Evolutionary conservation across 148 eudicot genomes (phyloP).

Genomic region (Nepenthes mirabilis): DNA sequence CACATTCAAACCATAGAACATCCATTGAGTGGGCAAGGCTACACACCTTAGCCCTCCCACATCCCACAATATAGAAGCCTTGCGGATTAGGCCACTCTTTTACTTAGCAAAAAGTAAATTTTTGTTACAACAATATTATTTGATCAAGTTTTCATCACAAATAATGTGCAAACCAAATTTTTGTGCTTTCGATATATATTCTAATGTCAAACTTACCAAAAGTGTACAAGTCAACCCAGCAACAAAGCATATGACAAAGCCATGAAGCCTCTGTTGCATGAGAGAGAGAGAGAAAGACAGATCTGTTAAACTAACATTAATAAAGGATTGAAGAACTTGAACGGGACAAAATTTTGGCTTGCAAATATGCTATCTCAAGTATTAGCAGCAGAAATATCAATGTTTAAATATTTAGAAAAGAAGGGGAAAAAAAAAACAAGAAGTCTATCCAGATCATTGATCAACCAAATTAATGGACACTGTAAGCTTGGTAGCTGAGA

Average conservation of each 20-base stretch:
- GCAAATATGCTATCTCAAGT: too few species aligned
- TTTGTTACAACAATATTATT: too few species aligned
- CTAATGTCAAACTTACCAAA: conserved; percentile 48
- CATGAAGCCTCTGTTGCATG: conserved; percentile 64
- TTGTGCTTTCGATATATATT: background rate
- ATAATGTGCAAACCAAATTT: background rate
- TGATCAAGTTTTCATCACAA: background rate
- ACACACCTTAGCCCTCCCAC: too few species aligned
- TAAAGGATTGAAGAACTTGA: background rate
- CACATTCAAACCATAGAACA: too few species aligned
- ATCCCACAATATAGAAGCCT: too few species aligned
- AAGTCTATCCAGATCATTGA: background rate
- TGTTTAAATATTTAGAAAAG: too few species aligned
- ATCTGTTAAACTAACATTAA: too few species aligned
- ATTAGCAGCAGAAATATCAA: too few species aligned
- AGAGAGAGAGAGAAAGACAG: background rate
- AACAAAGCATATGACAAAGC: conserved; percentile 80
- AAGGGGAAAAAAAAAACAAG: background rate
- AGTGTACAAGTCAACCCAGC: conserved; percentile 81
- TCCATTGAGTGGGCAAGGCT: too few species aligned
- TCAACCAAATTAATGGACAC: background rate
- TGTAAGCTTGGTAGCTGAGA: background rate
- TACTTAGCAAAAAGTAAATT: too few species aligned
- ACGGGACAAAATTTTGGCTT: too few species aligned
- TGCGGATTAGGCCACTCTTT: too few species aligned